Base-by-base conservation (phyloP, 2,329 filamentous ascomycete species). In the Ceratocystis papillata region DNA sequence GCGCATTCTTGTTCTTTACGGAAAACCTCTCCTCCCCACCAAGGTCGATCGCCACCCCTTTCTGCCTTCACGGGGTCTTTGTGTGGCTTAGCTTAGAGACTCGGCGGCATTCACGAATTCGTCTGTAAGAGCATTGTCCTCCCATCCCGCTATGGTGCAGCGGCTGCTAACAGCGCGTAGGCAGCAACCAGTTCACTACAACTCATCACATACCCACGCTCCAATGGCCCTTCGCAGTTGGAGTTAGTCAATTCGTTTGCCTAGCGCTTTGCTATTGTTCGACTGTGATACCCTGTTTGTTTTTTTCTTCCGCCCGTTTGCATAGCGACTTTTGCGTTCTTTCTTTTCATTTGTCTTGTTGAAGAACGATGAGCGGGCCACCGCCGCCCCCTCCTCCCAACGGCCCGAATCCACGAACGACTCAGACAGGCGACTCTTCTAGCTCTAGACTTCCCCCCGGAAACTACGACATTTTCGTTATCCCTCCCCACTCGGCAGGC, bases 381-480 rank as follows among this genome's bases (percentile, higher is more conserved):
- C 87, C 87, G 69, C 91, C 91, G 70, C 90, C 90, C 70, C 89
- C 55, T 59, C 53, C 53, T 57, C 90, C 90, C 69, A 91, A 96
- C 77, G 90, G 91, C 76, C 81, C 85, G 73, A 87, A 85, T 70
- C 88, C 90, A 62, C 87, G 87, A 74, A 83, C 83, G 22, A 81
- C 84, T 63, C 44, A 63, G 28, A 33, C 60, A 22, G 57, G 62
- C 25, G 66, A 63, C 37, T 80, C 83, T 46, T 75, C 79, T n/a
- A 87, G 88, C 45, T 75, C 79, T 17, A 87, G 88, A 66, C 79
- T 96, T 61, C 93, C 93, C 2, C 82, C 88, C 1, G 92, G 93
- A 65, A 95, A 94, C 74, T 97, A 96, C 76, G 93, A 97, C 78
- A 96, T 97, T 73, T 96, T 96, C 78, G 88, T 96, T 74, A 92